phyloP scores from a whole-genome alignment of 768 basidiomycete genomes.

The Mycena rebaudengoi region DNA sequence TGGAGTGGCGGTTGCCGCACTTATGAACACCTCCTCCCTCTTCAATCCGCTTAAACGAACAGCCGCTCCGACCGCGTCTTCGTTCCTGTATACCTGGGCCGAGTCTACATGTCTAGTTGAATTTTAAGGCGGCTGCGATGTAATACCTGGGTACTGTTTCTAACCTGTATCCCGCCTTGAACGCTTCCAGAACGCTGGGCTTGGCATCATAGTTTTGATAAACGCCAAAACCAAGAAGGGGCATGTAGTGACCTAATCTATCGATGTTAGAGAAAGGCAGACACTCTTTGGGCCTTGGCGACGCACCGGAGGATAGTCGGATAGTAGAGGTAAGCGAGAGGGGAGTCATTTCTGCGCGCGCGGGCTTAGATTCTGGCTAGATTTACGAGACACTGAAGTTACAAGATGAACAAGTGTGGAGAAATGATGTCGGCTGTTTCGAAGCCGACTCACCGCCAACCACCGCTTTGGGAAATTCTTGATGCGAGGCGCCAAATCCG shows the following conservation, averaged over 20 bases:
- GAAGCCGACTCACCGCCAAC: no score
- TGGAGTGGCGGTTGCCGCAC: conserved; percentile 44
- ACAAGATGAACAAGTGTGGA: no score
- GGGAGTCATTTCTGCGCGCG: neutral
- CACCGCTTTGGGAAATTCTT: no score
- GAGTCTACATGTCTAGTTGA: conserved; percentile 72
- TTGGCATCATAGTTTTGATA: conserved; percentile 62
- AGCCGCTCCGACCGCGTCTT: conserved; percentile 67
- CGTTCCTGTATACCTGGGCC: conserved; percentile 75
- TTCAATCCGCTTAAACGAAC: conserved; percentile 62
- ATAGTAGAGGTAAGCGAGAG: neutral
- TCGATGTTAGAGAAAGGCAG: neutral
- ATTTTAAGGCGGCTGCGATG: neutral
- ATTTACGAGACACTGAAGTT: no score
- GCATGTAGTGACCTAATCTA: conserved; percentile 54
- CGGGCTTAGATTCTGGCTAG: no score
- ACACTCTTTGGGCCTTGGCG: neutral
- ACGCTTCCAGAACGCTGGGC: conserved; percentile 60
- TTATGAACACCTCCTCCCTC: conserved; percentile 75
- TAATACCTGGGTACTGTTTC: conserved; percentile 26
- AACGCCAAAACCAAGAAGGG: conserved; percentile 69
- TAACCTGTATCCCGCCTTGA: conserved; percentile 67
- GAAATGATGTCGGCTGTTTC: no score
- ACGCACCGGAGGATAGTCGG: neutral
- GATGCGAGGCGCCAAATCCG: no score